These are phyloP conservation scores for Alloteropsis semialata DNA, from an alignment of 176 grass and related monocot genomes.

Conservation along the genomic window DNA sequence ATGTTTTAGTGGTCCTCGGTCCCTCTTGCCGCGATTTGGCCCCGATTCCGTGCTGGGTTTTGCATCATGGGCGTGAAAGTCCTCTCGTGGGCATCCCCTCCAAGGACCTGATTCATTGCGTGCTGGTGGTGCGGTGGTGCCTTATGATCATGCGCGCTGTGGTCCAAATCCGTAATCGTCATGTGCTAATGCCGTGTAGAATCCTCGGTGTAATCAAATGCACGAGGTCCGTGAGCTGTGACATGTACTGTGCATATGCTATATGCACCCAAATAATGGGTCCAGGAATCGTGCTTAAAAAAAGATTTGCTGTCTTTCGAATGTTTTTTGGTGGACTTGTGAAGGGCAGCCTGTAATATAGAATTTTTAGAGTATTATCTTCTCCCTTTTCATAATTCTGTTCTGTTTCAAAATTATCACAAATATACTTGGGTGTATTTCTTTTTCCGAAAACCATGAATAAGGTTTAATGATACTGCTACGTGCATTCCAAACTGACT, in stretches of 20 bases:
- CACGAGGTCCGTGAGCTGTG: constrained; percentile 3
- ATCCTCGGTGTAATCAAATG: not conserved
- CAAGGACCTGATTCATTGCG: not conserved
- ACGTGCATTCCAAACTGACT: no score
- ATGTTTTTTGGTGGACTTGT: not conserved
- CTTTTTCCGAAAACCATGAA: not conserved
- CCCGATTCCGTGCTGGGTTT: not conserved
- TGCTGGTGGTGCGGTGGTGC: not conserved
- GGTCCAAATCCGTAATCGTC: constrained; percentile 19
- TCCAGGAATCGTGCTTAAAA: not conserved
- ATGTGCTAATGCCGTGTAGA: not conserved
- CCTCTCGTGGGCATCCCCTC: not conserved
- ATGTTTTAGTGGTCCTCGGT: not conserved
- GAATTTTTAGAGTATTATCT: not conserved
- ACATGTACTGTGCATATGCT: not conserved
- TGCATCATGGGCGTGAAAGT: not conserved
- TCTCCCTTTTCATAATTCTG: not conserved
- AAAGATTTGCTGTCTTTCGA: not conserved
- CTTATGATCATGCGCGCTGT: not conserved
- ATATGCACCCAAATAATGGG: not conserved
- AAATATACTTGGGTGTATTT: not conserved
- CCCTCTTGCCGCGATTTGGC: not conserved
- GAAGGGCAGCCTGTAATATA: not conserved
- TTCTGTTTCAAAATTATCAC: not conserved
- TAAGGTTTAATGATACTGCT: not conserved